Base-by-base conservation (phyloP, 1,284 basidiomycete species). In the Chalciporus sp. region DNA sequence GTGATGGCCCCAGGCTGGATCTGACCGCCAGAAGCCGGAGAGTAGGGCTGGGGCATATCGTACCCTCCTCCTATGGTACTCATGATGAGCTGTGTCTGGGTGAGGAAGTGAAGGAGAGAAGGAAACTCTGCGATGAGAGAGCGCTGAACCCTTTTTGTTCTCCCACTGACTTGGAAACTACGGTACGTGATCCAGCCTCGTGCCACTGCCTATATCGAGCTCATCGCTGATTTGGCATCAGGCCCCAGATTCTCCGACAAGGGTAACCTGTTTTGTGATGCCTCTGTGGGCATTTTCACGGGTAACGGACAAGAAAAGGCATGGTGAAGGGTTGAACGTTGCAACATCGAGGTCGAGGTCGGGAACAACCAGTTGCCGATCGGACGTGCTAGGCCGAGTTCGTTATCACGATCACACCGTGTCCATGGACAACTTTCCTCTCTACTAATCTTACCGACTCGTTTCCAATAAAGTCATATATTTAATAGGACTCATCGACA, bases 1-100 rank as follows among this genome's bases (percentile, higher is more conserved):
- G 85, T 88, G 63, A 85, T 77, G 40, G 84, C 73, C 26, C 86
- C 86, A 37, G 85, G 79, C 44, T 71, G 68, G 53, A 82, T 80
- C 59, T 72, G 72, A 53, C 58, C 65, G 46, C 71, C 69, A 11
- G 63, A 10, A 17, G 69, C 42, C 1, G 70, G 71, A 14, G 71
- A 64, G 37, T 47, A 72, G 17, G 70, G 65, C 49, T 72, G 69
- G 31, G 67, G 67, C 52, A 72, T 54, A 17, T 53, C 46, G 40
- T 55, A 54, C 6, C 62, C 56, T 20, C 62, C 56, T 20, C 64
- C 60, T 28, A 49, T 0, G 42, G 47, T 33, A 19, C 28, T 61
- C 70, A 67, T 68, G 57, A 48, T 59, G 59, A 7, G 29, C 28
- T 45, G 29, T 42, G 29, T 47, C 29, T 9, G 45, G 54, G 55